Evolutionary conservation across 1,284 basidiomycete genomes (phyloP).

Genomic region (Ganoderma boninense): DNA sequence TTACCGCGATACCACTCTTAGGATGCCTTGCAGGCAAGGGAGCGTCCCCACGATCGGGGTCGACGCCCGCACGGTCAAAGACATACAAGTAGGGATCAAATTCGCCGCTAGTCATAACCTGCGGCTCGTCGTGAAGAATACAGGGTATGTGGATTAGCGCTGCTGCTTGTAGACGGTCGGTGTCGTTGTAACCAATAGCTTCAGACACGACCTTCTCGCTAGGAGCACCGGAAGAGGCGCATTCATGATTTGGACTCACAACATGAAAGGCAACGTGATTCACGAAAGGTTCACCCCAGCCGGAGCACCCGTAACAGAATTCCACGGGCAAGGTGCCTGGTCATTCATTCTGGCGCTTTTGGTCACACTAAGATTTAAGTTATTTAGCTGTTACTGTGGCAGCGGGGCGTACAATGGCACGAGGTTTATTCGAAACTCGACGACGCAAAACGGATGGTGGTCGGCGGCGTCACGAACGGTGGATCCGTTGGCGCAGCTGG

Average conservation of each 20-base stretch:
- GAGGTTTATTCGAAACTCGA: slow-evolving; percentile 45
- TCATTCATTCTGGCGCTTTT: no score
- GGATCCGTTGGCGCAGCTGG: slow-evolving; percentile 47
- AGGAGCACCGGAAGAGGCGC: slow-evolving; percentile 34
- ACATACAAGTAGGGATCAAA: slow-evolving; percentile 50
- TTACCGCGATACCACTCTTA: slow-evolving; percentile 49
- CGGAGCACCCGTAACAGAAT: slow-evolving; percentile 19
- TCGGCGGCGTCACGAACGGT: slow-evolving; percentile 39
- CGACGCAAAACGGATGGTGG: slow-evolving; percentile 38
- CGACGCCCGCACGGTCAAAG: slow-evolving; percentile 46
- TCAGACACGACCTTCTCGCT: slow-evolving; percentile 37
- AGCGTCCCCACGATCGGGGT: slow-evolving; percentile 52
- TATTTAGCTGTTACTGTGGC: slow-evolving; percentile 48
- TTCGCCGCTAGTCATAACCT: slow-evolving; percentile 51
- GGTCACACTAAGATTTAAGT: not conserved
- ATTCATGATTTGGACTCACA: slow-evolving; percentile 38
- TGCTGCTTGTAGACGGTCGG: not conserved
- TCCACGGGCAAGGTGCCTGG: no score
- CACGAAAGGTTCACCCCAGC: slow-evolving; percentile 39
- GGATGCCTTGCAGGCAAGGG: slow-evolving; percentile 51
- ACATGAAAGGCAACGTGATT: slow-evolving; percentile 36
- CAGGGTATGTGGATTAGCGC: slow-evolving; percentile 44
- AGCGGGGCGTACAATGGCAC: slow-evolving; percentile 55
- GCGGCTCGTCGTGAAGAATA: slow-evolving; percentile 57
- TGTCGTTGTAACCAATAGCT: no score